Evolutionary conservation across 1,284 basidiomycete genomes (phyloP).

Genomic region (Rhodotorula glutinis): DNA sequence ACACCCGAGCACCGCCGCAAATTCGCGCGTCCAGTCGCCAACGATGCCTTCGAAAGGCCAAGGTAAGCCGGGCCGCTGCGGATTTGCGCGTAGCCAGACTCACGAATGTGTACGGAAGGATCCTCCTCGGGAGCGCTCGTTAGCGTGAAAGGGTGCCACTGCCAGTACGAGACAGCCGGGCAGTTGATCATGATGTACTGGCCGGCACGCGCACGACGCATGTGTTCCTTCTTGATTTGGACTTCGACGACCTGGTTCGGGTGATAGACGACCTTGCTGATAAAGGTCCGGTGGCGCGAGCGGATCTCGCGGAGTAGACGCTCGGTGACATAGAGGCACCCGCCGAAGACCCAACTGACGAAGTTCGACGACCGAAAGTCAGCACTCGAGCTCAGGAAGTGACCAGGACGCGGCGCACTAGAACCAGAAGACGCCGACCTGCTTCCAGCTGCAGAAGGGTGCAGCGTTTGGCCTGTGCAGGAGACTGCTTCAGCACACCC

Average conservation of each 20-base stretch:
- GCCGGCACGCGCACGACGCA: slow-evolving; percentile 25
- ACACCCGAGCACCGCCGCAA: slow-evolving; percentile 77
- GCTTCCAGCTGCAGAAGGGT: slow-evolving; percentile 75
- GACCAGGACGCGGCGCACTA: slow-evolving; percentile 48
- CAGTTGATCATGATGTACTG: slow-evolving; percentile 73
- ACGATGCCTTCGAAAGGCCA: slow-evolving; percentile 52
- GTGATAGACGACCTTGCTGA: slow-evolving; percentile 85
- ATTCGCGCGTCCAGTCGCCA: slow-evolving; percentile 76
- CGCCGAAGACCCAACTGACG: slow-evolving; percentile 70
- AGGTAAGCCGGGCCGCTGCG: too few species aligned
- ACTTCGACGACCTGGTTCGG: slow-evolving; percentile 84
- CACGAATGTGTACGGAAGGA: slow-evolving; percentile 79
- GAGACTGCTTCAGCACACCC: background rate
- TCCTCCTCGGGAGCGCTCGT: slow-evolving; percentile 78
- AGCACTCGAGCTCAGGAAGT: too few species aligned
- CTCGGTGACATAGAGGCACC: slow-evolving; percentile 76
- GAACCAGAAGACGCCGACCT: slow-evolving; percentile 86
- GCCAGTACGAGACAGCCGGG: slow-evolving; percentile 84
- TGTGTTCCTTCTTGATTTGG: slow-evolving; percentile 84
- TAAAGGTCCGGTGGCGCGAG: slow-evolving; percentile 78
- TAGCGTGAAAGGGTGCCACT: slow-evolving; percentile 91
- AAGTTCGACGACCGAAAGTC: too few species aligned
- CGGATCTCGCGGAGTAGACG: slow-evolving; percentile 81
- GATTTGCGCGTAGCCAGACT: background rate
- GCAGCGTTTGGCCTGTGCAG: slow-evolving; percentile 67